Evolutionary conservation across 306 rosid genomes (phyloP), one percentile per base, ranked within the genome.

Genomic region (Castanopsis chinensis): DNA sequence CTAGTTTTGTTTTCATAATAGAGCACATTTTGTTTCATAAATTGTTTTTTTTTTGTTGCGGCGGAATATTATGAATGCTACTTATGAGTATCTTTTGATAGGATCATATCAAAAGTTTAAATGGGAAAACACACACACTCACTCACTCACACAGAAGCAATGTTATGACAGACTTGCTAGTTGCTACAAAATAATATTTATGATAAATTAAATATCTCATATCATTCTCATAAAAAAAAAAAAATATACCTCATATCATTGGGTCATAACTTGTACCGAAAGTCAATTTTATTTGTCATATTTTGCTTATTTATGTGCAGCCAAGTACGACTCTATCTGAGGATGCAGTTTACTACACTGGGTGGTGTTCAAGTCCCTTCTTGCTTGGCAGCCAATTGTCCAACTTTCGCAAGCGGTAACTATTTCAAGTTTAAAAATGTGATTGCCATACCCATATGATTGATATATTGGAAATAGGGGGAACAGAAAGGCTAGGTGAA

Each of bases 371-470:
- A 64, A 87, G 80, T 54, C 72, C 88, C 13, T 85, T 82, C 58
- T 68, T 85, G 69, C 76, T 84, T 49, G 77, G 84, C 8, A 67
- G 70, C 73, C 83, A 37, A 28, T 64, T 74, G 55, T 80, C 84
- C 73, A 80, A 76, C 81, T 79, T 86, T 79, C 85, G 89, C 14
- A 84, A 86, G 63, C 25, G 88, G 94, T 90, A 33, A 77, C 76
- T 80, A 33, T 25, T 52, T 25, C 45, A 43, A 69, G 74, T 67
- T 53, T 23, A 30, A 19, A 51, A 68, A 70, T 52, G 58, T 27
- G 43, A 54, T 55, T 54, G n/a, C 69, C 49, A 15, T 73, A 17
- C 21, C 51, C 8, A 33, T 49, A 41, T 14, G 14, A 5, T 19
- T 61, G 51, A 23, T 21, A 7, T 61, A 8, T 14, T 35, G 17